Conservation (phyloP, 2,329 filamentous ascomycete species). For the Akanthomyces uredinophilus region DNA sequence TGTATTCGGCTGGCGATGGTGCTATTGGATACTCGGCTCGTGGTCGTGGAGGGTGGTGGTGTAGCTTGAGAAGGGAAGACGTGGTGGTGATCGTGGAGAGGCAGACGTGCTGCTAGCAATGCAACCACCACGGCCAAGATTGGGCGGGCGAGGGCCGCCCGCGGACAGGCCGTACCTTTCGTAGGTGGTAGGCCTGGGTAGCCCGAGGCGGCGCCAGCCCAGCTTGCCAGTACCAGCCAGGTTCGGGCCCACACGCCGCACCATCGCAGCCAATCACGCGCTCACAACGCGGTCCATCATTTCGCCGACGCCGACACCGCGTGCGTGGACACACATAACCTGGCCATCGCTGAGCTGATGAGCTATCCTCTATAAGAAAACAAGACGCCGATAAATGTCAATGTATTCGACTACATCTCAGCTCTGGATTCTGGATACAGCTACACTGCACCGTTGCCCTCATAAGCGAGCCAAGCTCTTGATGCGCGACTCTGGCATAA, state of each 20-base stretch:
- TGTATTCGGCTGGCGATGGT: not conserved
- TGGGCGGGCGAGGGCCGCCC: not conserved
- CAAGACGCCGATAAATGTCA: too few relatives aligned
- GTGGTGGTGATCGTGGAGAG: slow-evolving; percentile 1
- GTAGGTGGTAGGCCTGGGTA: not conserved
- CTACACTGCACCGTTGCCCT: too few relatives aligned
- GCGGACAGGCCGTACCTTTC: not conserved
- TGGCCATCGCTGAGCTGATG: too few relatives aligned
- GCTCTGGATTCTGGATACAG: too few relatives aligned
- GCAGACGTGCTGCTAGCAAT: not conserved
- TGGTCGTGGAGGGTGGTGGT: slow-evolving; percentile 3
- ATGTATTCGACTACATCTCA: too few relatives aligned
- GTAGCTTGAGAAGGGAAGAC: slow-evolving; percentile 1
- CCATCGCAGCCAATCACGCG: slow-evolving; percentile 13
- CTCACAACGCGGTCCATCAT: slow-evolving; percentile 13
- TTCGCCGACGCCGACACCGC: slow-evolving; percentile 17
- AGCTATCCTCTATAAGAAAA: too few relatives aligned
- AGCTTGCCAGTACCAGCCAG: not conserved
- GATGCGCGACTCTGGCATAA: too few relatives aligned
- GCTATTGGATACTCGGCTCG: not conserved
- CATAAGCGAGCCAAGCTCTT: too few relatives aligned
- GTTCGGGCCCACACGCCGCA: not conserved
- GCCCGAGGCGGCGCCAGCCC: not conserved
- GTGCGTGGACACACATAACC: too few relatives aligned
- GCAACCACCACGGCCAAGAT: slow-evolving; percentile 1